Base-by-base conservation (phyloP, 257 asterid species). In the Jaltomata sinuosa region DNA sequence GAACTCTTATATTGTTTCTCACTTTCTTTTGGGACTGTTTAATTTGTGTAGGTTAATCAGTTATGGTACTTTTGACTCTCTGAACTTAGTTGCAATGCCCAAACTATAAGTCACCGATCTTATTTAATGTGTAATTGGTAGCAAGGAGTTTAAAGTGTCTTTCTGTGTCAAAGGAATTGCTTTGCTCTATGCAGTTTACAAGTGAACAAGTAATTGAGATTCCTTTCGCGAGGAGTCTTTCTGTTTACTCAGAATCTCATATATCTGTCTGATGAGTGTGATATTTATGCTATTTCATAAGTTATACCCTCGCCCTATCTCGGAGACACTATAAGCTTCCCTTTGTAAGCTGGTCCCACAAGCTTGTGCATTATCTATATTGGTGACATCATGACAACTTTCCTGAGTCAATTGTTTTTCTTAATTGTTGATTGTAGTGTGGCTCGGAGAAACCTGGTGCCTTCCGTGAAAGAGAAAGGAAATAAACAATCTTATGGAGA, bases 361-460 rank as follows among this genome's bases (percentile, higher is more conserved):
- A 74, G 81, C 45, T 77, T 49, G 62, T 29, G 25, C 29, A 49
- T 49, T 49, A 49, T 49, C 62, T 49, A 27, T 77, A 4, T 49
- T 77, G 82, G 82, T 72, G 62, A 49, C 45, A 47, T 27, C 62
- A 47, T 27, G 62, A 4, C 57, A 83, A 71, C 53, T 83, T 71
- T 16, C 42, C 45, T 29, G 57, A 11, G 62, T 84, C 45, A 29
- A 77, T 40, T 86, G 59, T 47, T 84, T 77, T 34, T 62, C 40
- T 53, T 59, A 47, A 67, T 49, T 67, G 32, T 50, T 83, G 84
- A 61, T 69, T 79, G 79, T 93, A 95, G 99, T 92, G 74, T 92
- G 57, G 92, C 94, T 86, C 91, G 87, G 82, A 83, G 84, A 86
- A 81, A 84, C 69, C 85, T 94, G 85, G 87, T 80, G 85, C 89